phyloP scores from a whole-genome alignment of 495 filamentous ascomycete species.

The Tirmania nivea region DNA sequence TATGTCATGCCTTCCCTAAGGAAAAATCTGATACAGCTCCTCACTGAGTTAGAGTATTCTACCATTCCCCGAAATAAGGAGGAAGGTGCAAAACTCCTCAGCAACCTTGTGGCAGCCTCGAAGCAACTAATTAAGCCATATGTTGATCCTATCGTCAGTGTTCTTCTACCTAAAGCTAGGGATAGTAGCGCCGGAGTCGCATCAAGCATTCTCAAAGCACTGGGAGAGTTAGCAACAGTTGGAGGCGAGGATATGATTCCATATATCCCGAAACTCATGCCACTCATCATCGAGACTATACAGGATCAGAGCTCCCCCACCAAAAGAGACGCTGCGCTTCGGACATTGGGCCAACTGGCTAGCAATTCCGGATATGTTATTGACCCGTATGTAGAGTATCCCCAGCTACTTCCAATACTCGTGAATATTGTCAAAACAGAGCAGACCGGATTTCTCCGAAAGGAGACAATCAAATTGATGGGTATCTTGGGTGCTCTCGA shows the following conservation, averaged over 20 bases:
- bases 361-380: slow-evolving; percentile 96
- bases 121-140: slow-evolving; percentile 83
- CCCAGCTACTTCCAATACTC: slow-evolving; percentile 71
- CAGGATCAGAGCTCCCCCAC: slow-evolving; percentile 75
- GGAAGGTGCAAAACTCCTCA: slow-evolving; percentile 82
- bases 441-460: slow-evolving; percentile 53
- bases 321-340: slow-evolving; percentile 77
- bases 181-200: slow-evolving; percentile 72
- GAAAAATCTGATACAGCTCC: slow-evolving; percentile 83
- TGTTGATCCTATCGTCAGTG: slow-evolving; percentile 80
- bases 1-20: slow-evolving; percentile 89
- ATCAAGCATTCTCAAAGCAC: slow-evolving; percentile 74
- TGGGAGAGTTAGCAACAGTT: slow-evolving; percentile 80
- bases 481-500: slow-evolving; percentile 91
- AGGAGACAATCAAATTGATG: slow-evolving; percentile 88
- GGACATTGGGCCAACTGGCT: slow-evolving; percentile 75
- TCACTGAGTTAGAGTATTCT: slow-evolving; percentile 91
- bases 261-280: slow-evolving; percentile 79
- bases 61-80: slow-evolving; percentile 83
- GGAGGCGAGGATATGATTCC: slow-evolving; percentile 75
- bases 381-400: slow-evolving; percentile 84
- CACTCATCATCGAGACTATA: slow-evolving; percentile 73
- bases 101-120: slow-evolving; percentile 73
- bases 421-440: slow-evolving; percentile 87
- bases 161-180: slow-evolving; percentile 67